Percentiles rank a stretch among this genome's conserved stretches.
Conservation (phyloP, 179 eudicot genomes). For the Camellia oleifera region DNA sequence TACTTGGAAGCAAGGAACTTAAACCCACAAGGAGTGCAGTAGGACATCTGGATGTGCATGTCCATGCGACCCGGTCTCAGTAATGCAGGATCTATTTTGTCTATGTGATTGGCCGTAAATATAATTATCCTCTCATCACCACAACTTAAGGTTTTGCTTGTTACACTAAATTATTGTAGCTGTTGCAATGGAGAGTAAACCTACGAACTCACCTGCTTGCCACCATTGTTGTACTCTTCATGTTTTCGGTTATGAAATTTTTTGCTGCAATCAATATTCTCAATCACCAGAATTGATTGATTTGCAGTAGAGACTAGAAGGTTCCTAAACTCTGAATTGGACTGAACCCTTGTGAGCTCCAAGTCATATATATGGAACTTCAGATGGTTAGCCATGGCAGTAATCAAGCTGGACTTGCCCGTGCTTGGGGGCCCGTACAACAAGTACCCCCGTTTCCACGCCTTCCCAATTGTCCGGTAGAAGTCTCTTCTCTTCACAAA, state of each 20-base stretch:
- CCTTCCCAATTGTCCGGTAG: conserved; percentile 30
- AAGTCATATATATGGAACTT: conserved; percentile 35
- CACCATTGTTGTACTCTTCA: neutral
- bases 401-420: conserved; percentile 39
- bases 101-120: conserved; percentile 46
- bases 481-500: conserved; percentile 33
- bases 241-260: conserved; percentile 22
- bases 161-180: no score
- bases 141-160: conserved; percentile 18
- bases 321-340: conserved; percentile 28
- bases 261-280: conserved; percentile 36
- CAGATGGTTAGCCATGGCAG: conserved; percentile 41
- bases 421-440: conserved; percentile 37
- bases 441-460: conserved; percentile 40
- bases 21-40: conserved; percentile 33
- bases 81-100: conserved; percentile 38
- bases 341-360: conserved; percentile 23
- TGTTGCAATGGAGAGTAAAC: neutral
- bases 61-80: conserved; percentile 50
- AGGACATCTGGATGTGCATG: conserved; percentile 47
- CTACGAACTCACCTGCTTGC: neutral
- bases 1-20: conserved; percentile 35
- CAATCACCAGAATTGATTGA: conserved; percentile 34
- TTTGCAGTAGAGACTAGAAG: conserved; percentile 22
- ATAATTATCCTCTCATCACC: conserved; percentile 46